Evolutionary conservation across 148 eudicot species (phyloP), one percentile per base, ranked within the genome.

Genomic region (Silene conica): DNA sequence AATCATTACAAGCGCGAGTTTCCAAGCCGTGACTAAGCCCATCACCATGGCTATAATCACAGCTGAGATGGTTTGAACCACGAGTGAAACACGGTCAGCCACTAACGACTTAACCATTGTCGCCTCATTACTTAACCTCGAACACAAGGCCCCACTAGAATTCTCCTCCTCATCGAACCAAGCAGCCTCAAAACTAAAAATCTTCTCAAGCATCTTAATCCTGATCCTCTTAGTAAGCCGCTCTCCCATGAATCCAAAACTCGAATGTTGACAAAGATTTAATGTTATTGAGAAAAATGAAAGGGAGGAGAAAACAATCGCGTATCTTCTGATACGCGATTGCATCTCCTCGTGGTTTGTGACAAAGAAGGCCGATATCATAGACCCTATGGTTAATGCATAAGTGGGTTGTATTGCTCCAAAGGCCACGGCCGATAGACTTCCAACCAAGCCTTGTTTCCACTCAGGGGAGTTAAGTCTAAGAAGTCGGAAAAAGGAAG

Each of bases 101-200:
- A 94, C 92, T 25, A 94, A 82, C 18, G 98, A 89, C 74, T 94
- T 94, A 5, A 92, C 96, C 83, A 87, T 78, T 19, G 90, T 80
- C 8, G 97, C 98, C 68, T 92, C 97, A 8, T 85, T 80, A 83
- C 88, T 87, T 54, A 94, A 82, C 67, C 96, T 81, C 0, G 90
- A 86, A 70, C 90, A 94, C 15, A 94, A 21, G 2, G 89, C 89
- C 0, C 90, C 96, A 56, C 90, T 94, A 1, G 92, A 86, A 71
- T 94, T 92, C 50, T 82, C 83, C 43, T 94, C 98, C 45, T 91
- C 87, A 28, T 94, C 98, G 43, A 94, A 94, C 98, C 98, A 94
- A 10, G 97, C 87, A 11, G 93, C 56, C 74, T 94, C 98, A 41
- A 94, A 94, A 23, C 83, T 80, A 38, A 94, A 63, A 46, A 94